Conservation (phyloP, 2,329 filamentous ascomycete genomes). For the Thermochaetoides dissita region DNA sequence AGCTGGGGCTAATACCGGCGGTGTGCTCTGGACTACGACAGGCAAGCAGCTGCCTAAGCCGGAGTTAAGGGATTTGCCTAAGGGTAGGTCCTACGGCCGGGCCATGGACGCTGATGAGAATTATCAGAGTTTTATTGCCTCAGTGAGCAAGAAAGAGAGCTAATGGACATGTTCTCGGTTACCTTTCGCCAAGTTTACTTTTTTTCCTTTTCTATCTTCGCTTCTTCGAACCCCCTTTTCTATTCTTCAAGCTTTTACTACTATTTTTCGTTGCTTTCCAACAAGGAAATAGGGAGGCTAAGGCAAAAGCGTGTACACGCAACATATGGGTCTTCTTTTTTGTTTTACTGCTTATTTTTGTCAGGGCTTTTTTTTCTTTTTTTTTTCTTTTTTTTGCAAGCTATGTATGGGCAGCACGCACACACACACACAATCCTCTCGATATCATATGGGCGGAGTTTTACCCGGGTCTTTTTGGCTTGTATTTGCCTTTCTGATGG, state of each 20-base stretch:
- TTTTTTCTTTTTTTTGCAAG: neutral
- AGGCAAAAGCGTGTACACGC: no score
- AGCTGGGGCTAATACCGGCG: neutral
- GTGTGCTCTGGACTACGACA: constrained; percentile 23
- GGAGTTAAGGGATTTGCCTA: constrained; percentile 11
- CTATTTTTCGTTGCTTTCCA: neutral
- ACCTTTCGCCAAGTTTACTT: neutral
- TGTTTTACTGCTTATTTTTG: neutral
- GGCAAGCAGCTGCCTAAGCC: constrained; percentile 13
- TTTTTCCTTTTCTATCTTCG: neutral
- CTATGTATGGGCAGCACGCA: no score
- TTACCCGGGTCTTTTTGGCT: neutral
- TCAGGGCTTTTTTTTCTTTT: neutral
- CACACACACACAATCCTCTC: neutral
- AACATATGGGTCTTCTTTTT: no score
- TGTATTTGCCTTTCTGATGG: neutral
- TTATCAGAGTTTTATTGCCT: constrained; percentile 31
- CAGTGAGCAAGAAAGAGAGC: constrained; percentile 22
- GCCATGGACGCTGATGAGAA: constrained; percentile 28
- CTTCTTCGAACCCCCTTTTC: neutral
- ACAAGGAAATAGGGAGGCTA: neutral
- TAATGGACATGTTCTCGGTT: neutral
- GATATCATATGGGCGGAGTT: neutral
- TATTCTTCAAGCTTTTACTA: neutral
- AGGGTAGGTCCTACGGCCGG: constrained; percentile 10